Evolutionary conservation across 2,329 filamentous ascomycete genomes (phyloP), one percentile per base, ranked within the genome.

Genomic region (Ophiocordyceps australis): DNA sequence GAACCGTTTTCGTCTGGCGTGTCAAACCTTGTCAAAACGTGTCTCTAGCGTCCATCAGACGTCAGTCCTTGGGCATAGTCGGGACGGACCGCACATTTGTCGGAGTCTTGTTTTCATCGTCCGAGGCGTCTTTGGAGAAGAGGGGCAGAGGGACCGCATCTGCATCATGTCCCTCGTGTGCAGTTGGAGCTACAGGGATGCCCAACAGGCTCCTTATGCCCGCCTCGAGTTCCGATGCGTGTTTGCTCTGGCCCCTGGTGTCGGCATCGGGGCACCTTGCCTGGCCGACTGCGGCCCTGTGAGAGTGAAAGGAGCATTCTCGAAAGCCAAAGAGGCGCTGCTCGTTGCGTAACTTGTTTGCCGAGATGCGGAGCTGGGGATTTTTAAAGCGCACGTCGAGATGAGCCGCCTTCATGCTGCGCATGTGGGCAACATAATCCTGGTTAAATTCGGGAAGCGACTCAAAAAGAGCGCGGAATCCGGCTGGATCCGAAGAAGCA

Each of bases 311-410:
- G 9, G 63, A 65, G 41, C 65, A 71, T 42, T 65, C 61, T 14
- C 65, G 54, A 41, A 69, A 71, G n/a, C 65, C 65, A 37, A 68
- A 69, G 26, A 59, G 52, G 19, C 65, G 59, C 46, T 68, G 60
- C 23, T 65, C 64, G 43, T 58, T 65, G 32, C 57, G 52, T 14
- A 70, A 49, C 28, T 52, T 50, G 48, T 70, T 70, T 34, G 57
- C 59, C 10, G 62, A 59, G 27, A 71, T 57, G 32, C 65, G 55
- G 14, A 70, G 57, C 45, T 69, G 65, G 10, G 65, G 65, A 47
- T 70, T 70, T 54, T 71, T 71, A 47, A 65, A 53, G 35, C 58
- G 52, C 20, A 62, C 46, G 34, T 68, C 55, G 27, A 65, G 55
- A 14, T 56, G 49, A 31, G 57, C 61, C 30, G 47, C 46, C 22